A percentile compares a stretch with the other conserved stretches of the same genome.
Evolutionary conservation across 495 filamentous ascomycete species (phyloP).

Genomic region (Aspergillus affinis): DNA sequence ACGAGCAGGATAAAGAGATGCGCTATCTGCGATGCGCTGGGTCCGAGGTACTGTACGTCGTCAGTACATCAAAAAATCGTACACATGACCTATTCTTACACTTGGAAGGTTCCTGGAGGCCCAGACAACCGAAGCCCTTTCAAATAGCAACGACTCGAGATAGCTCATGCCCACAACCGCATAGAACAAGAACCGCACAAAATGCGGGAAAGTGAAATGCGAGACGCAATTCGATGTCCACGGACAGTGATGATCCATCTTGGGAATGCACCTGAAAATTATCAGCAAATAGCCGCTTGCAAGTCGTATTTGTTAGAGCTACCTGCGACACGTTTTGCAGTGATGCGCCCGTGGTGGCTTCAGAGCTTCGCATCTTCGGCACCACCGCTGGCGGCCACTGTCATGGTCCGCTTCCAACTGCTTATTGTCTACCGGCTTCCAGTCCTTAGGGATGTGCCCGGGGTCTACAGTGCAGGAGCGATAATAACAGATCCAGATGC

Average conservation of each 20-base stretch:
- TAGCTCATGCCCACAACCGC: constrained; percentile 66
- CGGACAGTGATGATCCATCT: constrained; percentile 99
- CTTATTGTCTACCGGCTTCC: constrained; percentile 24
- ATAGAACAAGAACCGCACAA: constrained; percentile 84
- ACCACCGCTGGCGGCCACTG: constrained; percentile 61
- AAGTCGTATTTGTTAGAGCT: neutral
- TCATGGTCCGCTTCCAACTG: constrained; percentile 28
- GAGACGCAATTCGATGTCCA: constrained; percentile 96
- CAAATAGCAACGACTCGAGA: constrained; percentile 58
- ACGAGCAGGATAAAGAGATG: constrained; percentile 66
- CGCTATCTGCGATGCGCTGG: constrained; percentile 58
- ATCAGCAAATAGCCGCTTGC: neutral
- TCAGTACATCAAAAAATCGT: constrained; percentile 12
- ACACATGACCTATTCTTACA: constrained; percentile 34
- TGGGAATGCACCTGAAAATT: constrained; percentile 72
- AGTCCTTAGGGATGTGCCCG: constrained; percentile 49
- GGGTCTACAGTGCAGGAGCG: constrained; percentile 76
- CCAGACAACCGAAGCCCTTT: constrained; percentile 65
- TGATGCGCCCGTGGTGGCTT: constrained; percentile 92
- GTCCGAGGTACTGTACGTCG: constrained; percentile 67
- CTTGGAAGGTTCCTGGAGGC: constrained; percentile 64
- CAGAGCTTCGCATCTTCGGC: constrained; percentile 76
- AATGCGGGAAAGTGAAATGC: constrained; percentile 84
- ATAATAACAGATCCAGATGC: constrained; percentile 79
- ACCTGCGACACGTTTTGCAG: constrained; percentile 81